A percentile compares a stretch with the other conserved stretches of the same genome.
These are phyloP conservation scores for Takakia lepidozioides DNA, from an alignment of 225 moss, liverwort and hornwort species.

Conservation along the genomic window DNA sequence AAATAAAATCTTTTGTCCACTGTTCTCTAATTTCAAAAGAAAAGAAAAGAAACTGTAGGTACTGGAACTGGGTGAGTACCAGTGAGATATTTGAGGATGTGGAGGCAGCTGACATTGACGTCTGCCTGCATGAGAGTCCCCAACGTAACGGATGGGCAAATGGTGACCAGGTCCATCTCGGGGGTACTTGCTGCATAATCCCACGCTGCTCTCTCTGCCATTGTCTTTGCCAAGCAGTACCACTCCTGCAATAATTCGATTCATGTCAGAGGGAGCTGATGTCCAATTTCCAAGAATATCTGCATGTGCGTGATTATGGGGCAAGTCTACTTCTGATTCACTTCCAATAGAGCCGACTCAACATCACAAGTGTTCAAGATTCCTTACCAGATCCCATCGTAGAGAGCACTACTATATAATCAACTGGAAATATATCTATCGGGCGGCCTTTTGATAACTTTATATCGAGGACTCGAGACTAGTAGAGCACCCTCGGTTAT, in stretches of 20 bases:
- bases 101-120: slow-evolving; percentile 28
- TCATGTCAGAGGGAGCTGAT: too few species aligned
- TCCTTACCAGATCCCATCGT: too few species aligned
- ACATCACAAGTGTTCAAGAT: background rate
- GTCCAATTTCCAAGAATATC: background rate
- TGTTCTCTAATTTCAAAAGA: too few species aligned
- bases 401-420: background rate
- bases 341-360: too few species aligned
- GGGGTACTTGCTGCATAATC: slow-evolving; percentile 28
- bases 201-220: slow-evolving; percentile 46
- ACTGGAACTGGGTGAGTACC: too few species aligned
- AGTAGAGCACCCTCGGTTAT: too few species aligned
- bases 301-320: background rate
- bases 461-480: too few species aligned
- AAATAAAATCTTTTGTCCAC: too few species aligned
- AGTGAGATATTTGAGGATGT: slow-evolving; percentile 40
- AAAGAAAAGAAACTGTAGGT: too few species aligned
- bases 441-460: too few species aligned
- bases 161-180: slow-evolving; percentile 16
- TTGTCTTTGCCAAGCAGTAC: slow-evolving; percentile 40
- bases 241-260: slow-evolving; percentile 25
- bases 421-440: background rate
- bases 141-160: slow-evolving; percentile 33
- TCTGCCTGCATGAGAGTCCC: slow-evolving; percentile 37
- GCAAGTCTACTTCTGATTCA: too few species aligned